Percentiles rank a stretch among this genome's conserved stretches.
Conservation (phyloP, 1,284 basidiomycete species). For the Cerioporus squamosus region DNA sequence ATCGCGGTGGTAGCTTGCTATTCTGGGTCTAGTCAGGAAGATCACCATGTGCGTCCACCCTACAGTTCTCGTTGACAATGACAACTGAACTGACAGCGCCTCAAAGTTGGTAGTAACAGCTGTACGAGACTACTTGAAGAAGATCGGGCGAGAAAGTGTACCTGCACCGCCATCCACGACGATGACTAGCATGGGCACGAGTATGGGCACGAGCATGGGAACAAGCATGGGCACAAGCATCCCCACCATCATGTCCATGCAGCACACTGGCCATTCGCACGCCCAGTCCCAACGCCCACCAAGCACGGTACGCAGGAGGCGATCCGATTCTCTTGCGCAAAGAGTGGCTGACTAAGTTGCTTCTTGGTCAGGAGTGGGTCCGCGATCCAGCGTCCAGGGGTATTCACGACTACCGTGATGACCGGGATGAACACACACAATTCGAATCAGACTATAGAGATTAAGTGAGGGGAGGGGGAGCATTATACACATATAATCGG, state of each 20-base stretch:
- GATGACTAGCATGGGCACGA: constrained; percentile 27
- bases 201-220: constrained; percentile 17
- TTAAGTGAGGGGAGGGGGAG: constrained; percentile 11
- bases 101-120: constrained; percentile 65
- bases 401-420: constrained; percentile 12
- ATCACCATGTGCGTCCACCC: constrained; percentile 63
- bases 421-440: constrained; percentile 1
- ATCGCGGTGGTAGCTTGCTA: constrained; percentile 81
- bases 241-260: constrained; percentile 21
- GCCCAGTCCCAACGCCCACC: constrained; percentile 12
- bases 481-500: constrained; percentile 10
- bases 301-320: constrained; percentile 27
- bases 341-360: constrained; percentile 16
- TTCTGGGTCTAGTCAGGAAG: constrained; percentile 80
- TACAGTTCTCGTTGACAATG: neutral
- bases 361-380: constrained; percentile 18
- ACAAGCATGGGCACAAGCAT: constrained; percentile 23
- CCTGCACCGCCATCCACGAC: constrained; percentile 28
- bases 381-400: constrained; percentile 18
- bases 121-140: constrained; percentile 71
- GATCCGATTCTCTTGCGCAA: constrained; percentile 15
- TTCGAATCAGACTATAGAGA: constrained; percentile 25
- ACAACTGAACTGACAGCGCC: neutral
- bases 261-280: constrained; percentile 12
- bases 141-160: constrained; percentile 45